Evolutionary conservation across 495 filamentous ascomycete genomes (phyloP).

Genomic region (Clohesyomyces aquaticus): DNA sequence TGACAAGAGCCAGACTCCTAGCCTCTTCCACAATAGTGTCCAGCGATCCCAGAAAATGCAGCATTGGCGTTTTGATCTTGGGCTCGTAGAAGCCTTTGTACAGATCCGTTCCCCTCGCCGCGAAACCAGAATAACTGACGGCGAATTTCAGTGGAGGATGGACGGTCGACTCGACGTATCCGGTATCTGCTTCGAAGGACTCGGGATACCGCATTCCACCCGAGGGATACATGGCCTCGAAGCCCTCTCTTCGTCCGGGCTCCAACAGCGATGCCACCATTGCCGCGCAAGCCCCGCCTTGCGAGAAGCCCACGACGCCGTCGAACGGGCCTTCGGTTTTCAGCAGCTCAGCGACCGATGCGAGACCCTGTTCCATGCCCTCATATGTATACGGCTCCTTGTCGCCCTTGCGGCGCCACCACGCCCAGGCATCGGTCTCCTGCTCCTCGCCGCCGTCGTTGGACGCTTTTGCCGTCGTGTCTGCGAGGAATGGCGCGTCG

Average conservation of each 20-base stretch:
- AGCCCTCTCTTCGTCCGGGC: slow-evolving; percentile 51
- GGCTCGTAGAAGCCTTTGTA: slow-evolving; percentile 78
- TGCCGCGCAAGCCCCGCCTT: slow-evolving; percentile 50
- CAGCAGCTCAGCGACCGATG: slow-evolving; percentile 61
- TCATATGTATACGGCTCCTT: slow-evolving; percentile 60
- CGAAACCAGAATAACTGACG: slow-evolving; percentile 79
- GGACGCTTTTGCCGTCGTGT: slow-evolving; percentile 10
- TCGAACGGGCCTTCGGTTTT: slow-evolving; percentile 51
- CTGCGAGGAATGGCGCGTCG: slow-evolving; percentile 68
- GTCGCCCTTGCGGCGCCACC: slow-evolving; percentile 74
- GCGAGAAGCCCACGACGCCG: slow-evolving; percentile 52
- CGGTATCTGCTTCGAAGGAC: slow-evolving; percentile 53
- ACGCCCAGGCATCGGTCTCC: slow-evolving; percentile 71
- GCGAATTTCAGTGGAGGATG: slow-evolving; percentile 75
- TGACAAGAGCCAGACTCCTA: slow-evolving; percentile 66
- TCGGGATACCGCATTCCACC: slow-evolving; percentile 55
- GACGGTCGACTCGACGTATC: slow-evolving; percentile 51
- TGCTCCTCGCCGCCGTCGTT: slow-evolving; percentile 43
- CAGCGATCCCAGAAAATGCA: slow-evolving; percentile 82
- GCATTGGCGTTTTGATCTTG: slow-evolving; percentile 70
- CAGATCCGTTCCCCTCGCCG: slow-evolving; percentile 57
- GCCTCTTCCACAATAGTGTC: slow-evolving; percentile 88
- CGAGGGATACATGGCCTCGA: slow-evolving; percentile 45
- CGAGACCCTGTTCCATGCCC: slow-evolving; percentile 67
- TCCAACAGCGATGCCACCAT: slow-evolving; percentile 75